Conservation (phyloP, 345 rosid genomes). For the Mangifera indica region DNA sequence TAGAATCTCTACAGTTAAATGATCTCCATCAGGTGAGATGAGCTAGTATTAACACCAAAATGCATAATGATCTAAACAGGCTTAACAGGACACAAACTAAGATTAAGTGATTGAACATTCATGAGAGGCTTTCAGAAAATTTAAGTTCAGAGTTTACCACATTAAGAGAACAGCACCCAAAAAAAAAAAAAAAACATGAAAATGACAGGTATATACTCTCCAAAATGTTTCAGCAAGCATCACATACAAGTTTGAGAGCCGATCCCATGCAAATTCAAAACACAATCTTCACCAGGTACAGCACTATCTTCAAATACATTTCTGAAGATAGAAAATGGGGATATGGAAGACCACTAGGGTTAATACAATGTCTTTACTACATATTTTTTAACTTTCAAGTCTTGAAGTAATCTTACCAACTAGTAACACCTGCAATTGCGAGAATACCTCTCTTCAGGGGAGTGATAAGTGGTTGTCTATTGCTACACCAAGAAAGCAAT, state of each 20-base stretch:
- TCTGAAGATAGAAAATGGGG: conserved; percentile 37
- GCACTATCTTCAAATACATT: conserved; percentile 35
- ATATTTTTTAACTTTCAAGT: conserved; percentile 52
- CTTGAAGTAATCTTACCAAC: conserved; percentile 98
- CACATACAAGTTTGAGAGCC: conserved; percentile 16
- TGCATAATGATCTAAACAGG: background rate
- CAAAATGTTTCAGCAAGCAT: conserved; percentile 31
- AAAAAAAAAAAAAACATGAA: too few relatives aligned
- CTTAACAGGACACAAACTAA: background rate
- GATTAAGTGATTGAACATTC: conserved; percentile 2
- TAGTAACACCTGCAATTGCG: conserved; percentile 73
- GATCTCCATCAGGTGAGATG: background rate
- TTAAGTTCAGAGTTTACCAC: background rate
- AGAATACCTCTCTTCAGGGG: conserved; percentile 83
- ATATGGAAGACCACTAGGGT: conserved; percentile 39
- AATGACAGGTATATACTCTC: conserved; percentile 24
- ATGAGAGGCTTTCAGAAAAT: background rate
- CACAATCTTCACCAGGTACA: conserved; percentile 32
- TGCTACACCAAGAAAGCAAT: conserved; percentile 98
- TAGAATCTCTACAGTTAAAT: background rate
- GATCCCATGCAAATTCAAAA: conserved; percentile 29
- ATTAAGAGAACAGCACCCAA: background rate
- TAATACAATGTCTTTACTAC: conserved; percentile 54
- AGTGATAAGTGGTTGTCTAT: conserved; percentile 70
- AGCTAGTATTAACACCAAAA: conserved; percentile 1